Evolutionary conservation across 1,284 basidiomycete species (phyloP).

Genomic region (Ceratobasidium sp.): DNA sequence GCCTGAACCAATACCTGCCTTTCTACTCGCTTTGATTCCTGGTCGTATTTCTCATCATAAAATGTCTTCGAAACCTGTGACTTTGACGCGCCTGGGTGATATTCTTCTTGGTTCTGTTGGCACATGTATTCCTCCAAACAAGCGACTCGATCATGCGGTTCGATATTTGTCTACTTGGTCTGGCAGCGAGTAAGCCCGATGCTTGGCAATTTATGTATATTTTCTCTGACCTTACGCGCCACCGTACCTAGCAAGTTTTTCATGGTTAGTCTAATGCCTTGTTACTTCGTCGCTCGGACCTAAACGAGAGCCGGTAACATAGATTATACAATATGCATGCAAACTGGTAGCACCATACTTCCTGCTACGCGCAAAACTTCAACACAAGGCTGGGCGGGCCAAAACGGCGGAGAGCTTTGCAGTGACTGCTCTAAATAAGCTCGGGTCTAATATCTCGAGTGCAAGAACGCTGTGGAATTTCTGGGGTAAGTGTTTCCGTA

Average conservation of each 20-base stretch:
- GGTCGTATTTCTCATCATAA: slow-evolving; percentile 1
- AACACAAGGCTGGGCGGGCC: slow-evolving; percentile 64
- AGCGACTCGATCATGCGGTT: slow-evolving; percentile 69
- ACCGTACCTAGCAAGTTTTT: slow-evolving; percentile 68
- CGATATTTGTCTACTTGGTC: slow-evolving; percentile 78
- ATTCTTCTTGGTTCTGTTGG: slow-evolving; percentile 65
- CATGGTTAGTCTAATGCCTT: slow-evolving; percentile 57
- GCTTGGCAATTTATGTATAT: not conserved
- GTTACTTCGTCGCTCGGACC: not conserved
- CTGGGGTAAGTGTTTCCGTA: slow-evolving; percentile 62
- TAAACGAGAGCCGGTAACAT: not conserved
- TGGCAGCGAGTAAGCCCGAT: slow-evolving; percentile 72
- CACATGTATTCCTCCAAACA: slow-evolving; percentile 60
- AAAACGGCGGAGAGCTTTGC: slow-evolving; percentile 58
- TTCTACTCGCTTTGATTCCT: not conserved
- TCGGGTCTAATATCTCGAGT: slow-evolving; percentile 64
- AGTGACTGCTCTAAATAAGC: slow-evolving; percentile 61
- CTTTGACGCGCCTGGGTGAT: slow-evolving; percentile 57
- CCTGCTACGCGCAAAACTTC: slow-evolving; percentile 67
- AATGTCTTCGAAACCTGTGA: slow-evolving; percentile 34
- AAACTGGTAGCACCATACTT: slow-evolving; percentile 71
- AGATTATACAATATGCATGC: slow-evolving; percentile 72
- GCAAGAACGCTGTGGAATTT: slow-evolving; percentile 74
- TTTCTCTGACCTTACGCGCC: not conserved
- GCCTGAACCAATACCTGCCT: slow-evolving; percentile 4